Evolutionary conservation across 1,139 yeast genomes (phyloP).

Genomic region (Yamadazyma blattariae): DNA sequence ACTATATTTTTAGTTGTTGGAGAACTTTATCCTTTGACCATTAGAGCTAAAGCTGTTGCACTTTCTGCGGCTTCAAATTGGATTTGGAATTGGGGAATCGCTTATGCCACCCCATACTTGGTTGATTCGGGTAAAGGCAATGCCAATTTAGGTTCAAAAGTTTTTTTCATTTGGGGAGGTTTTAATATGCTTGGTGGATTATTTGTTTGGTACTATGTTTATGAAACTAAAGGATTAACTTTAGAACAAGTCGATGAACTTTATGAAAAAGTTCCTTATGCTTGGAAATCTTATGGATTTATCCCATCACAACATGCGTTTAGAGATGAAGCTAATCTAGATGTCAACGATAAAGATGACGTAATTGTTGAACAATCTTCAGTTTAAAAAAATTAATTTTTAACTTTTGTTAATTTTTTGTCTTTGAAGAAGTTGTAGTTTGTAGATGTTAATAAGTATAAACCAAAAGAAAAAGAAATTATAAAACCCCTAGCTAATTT

Average conservation of each 20-base stretch:
- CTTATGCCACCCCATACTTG: slow-evolving; percentile 66
- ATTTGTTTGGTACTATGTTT: slow-evolving; percentile 37
- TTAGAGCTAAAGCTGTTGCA: slow-evolving; percentile 69
- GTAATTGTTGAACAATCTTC: too few species aligned
- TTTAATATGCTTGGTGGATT: slow-evolving; percentile 33
- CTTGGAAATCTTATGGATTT: slow-evolving; percentile 30
- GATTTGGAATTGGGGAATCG: slow-evolving; percentile 70
- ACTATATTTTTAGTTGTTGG: too few species aligned
- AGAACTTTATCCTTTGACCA: slow-evolving; percentile 63
- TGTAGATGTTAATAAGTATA: too few species aligned
- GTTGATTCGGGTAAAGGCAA: slow-evolving; percentile 60
- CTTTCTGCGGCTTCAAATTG: slow-evolving; percentile 68
- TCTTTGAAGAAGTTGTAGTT: too few species aligned
- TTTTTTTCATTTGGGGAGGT: slow-evolving; percentile 71
- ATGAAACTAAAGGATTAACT: slow-evolving; percentile 25
- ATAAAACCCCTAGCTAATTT: too few species aligned
- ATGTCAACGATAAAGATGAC: too few species aligned
- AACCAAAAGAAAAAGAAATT: too few species aligned
- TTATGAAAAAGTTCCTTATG: slow-evolving; percentile 29
- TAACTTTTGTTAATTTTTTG: too few species aligned
- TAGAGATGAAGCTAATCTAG: too few species aligned
- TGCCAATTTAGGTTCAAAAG: slow-evolving; percentile 60
- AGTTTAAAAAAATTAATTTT: too few species aligned
- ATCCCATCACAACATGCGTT: too few species aligned
- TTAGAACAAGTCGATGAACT: slow-evolving; percentile 38